phyloP scores from a whole-genome alignment of 1,139 yeast genomes.

The Wickerhamiella infanticola region DNA sequence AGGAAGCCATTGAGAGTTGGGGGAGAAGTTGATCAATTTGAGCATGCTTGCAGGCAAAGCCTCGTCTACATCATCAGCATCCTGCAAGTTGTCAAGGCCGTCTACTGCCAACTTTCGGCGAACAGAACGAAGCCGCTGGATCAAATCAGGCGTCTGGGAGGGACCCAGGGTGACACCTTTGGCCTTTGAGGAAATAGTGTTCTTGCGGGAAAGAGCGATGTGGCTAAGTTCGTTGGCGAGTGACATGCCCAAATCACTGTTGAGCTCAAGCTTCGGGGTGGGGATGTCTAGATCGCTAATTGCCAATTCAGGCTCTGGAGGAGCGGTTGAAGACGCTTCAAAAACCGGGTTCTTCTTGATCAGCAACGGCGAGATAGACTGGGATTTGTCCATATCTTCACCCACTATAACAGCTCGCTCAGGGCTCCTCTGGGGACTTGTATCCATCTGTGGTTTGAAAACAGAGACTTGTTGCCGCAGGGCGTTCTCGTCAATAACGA shows the following conservation, averaged over 20 bases:
- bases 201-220: constrained; percentile 9
- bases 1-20: constrained; percentile 6
- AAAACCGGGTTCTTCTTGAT: not conserved
- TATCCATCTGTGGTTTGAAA: constrained; percentile 3
- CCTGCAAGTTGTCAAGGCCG: not conserved
- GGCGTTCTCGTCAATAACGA: constrained; percentile 12
- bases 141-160: constrained; percentile 9
- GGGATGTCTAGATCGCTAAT: constrained; percentile 1
- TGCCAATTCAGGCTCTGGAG: not conserved
- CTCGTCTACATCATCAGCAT: constrained; percentile 11
- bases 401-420: not conserved
- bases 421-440: constrained; percentile 1
- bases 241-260: constrained; percentile 7
- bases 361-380: not conserved
- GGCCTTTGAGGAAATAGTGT: constrained; percentile 10
- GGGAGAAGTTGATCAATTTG: constrained; percentile 13
- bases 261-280: constrained; percentile 2
- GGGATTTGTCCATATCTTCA: not conserved
- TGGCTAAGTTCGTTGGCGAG: constrained; percentile 7
- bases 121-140: constrained; percentile 13
- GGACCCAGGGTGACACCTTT: constrained; percentile 8
- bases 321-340: not conserved
- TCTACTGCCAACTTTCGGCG: constrained; percentile 8
- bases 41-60: constrained; percentile 13
- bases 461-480: constrained; percentile 5